Base-by-base conservation (phyloP, 805 yeast species). In the Hanseniaspora pseudoguilliermondii region DNA sequence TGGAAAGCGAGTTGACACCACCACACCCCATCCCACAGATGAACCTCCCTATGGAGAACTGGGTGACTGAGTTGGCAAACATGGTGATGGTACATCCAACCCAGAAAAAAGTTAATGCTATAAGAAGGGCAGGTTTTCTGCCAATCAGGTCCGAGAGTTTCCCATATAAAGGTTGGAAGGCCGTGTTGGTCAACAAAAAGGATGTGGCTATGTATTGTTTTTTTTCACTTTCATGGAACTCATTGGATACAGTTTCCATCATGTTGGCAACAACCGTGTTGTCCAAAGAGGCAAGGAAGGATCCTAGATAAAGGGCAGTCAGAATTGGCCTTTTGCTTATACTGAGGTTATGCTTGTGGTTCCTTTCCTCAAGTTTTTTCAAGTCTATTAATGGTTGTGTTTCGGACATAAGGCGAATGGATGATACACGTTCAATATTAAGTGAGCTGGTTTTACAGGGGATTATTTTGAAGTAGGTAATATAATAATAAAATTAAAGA, bases 1-100 rank as follows among this genome's bases (percentile, higher is more conserved):
- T 82, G 18, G 86, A 78, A 61, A 87, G 71, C 0, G 90, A 76
- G 51, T 83, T 79, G 63, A 88, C 77, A 0, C 96, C 96, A 6
- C 95, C 93, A n/a, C 95, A 95, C 13, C 96, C 96, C 56, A 85
- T 76, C 20, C 96, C 96, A 27, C 95, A 82, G 51, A 88, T 73
- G 59, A 86, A 80, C 62, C 87, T 72, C 4, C 84, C 84, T 32
- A 77, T 59, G 62, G 77, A 64, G 67, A 80, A 67, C 49, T 67
- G 65, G n/a, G 64, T 60, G 34, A 70, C 64, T 50, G 62, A 62
- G 20, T 59, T 60, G 3, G 73, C 65, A 47, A 66, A 61, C 52
- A 70, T 69, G 21, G 80, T 76, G 27, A 77, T 55, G 16, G 72
- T 60, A 62, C 79, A 75, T 20, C 81, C 81, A 15, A 75, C 18